A percentile compares a stretch with the other conserved stretches of the same genome.
Conservation (phyloP, 2,329 filamentous ascomycete genomes). For the Epichloe coenophiala region DNA sequence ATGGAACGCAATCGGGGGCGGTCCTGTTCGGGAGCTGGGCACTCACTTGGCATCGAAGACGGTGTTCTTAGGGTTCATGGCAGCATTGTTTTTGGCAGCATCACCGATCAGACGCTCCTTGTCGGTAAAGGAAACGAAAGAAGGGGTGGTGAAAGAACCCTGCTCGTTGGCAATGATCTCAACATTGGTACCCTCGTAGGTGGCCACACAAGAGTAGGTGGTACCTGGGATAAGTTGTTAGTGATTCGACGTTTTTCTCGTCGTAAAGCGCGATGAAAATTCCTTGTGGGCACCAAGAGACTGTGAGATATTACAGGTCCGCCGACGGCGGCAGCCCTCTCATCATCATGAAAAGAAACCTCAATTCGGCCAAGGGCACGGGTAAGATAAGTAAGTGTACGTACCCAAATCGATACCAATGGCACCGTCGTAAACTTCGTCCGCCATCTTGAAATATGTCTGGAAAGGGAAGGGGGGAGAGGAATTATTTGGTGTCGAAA, state of each 20-base stretch:
- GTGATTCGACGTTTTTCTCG: neutral
- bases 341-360: neutral
- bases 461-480: constrained; percentile 12
- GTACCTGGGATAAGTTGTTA: constrained; percentile 51
- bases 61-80: constrained; percentile 97
- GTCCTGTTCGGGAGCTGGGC: neutral
- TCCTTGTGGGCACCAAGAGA: neutral
- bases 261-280: neutral
- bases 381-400: constrained; percentile 21
- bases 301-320: neutral
- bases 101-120: constrained; percentile 99
- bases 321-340: neutral
- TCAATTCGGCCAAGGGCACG: neutral
- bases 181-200: constrained; percentile 98
- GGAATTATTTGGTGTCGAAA: constrained; percentile 5
- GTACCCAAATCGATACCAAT: constrained; percentile 99
- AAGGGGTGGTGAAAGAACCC: constrained; percentile 97
- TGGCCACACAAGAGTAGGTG: constrained; percentile 99
- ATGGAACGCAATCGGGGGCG: neutral
- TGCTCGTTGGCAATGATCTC: constrained; percentile 99
- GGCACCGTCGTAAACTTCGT: constrained; percentile 99
- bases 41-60: constrained; percentile 98
- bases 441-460: constrained; percentile 58
- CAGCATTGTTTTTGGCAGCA: constrained; percentile 99
- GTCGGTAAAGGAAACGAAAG: constrained; percentile 97